phyloP scores from a whole-genome alignment of 169 alveolate genomes.

The Ichthyophthirius multifiliis region DNA sequence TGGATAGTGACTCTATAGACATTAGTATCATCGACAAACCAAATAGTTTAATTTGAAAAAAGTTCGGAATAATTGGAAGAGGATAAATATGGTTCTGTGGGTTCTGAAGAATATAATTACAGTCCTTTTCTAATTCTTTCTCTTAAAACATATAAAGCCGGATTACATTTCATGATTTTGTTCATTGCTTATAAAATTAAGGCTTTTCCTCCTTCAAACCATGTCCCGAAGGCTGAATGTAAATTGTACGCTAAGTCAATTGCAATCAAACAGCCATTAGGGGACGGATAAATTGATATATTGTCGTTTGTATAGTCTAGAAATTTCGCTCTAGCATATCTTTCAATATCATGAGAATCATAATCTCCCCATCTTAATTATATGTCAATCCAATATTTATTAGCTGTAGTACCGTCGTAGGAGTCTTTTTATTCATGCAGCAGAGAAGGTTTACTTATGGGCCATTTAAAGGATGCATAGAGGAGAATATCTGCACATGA shows the following conservation, averaged over 20 bases:
- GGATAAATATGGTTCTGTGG: conserved; percentile 99
- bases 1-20: conserved; percentile 99
- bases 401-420: conserved; percentile 82
- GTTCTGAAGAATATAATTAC: conserved; percentile 99
- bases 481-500: conserved; percentile 99
- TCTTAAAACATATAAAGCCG: conserved; percentile 98
- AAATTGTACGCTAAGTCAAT: conserved; percentile 98
- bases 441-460: conserved; percentile 95
- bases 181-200: conserved; percentile 97
- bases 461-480: conserved; percentile 99
- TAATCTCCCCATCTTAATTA: conserved; percentile 99
- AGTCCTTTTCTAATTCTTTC: conserved; percentile 99
- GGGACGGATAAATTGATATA: conserved; percentile 98
- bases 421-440: conserved; percentile 94
- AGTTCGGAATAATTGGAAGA: conserved; percentile 98
- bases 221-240: conserved; percentile 99
- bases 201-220: conserved; percentile 97
- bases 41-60: conserved; percentile 97
- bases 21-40: conserved; percentile 99
- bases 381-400: conserved; percentile 98
- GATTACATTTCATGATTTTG: conserved; percentile 99
- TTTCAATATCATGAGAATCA: conserved; percentile 99
- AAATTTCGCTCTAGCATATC: conserved; percentile 99
- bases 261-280: conserved; percentile 98
- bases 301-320: conserved; percentile 99